Base-by-base conservation (phyloP, 208 protist genomes). In the Histomonas meleagridis region DNA sequence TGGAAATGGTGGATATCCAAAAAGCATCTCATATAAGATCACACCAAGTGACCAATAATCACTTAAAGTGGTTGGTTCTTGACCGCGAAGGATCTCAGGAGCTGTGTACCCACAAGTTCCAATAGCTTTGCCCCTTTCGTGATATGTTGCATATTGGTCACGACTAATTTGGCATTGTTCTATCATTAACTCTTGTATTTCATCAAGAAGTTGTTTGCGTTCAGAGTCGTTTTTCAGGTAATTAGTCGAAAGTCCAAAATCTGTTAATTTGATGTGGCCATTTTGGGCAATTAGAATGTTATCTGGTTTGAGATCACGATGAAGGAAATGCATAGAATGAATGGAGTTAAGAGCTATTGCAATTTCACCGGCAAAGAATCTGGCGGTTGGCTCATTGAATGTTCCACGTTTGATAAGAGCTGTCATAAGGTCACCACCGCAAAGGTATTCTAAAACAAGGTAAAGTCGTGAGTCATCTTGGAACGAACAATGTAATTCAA, bases 1-100 rank as follows among this genome's bases (percentile, higher is more conserved):
- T 38, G 93, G 92, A 53, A 96, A 96, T 49, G 95, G 95, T 18
- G 94, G 93, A 92, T 95, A 96, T 46, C 95, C 95, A 60, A 94
- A 91, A 0, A 96, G 62, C 86, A 94, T 95, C 90, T 96, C 95
- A 93, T 94, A 96, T 0, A 96, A 76, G 38, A 96, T 96, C 1
- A 94, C 93, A 91, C 95, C 95, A 0, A 96, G 40, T 46, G 93
- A 94, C 95, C 95, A 96, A 91, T 92, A 96, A 93, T 96, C 95
- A 35, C 92, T 65, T 10, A n/a, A 16, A 35, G 14, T 35, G 10
- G 49, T 46, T 28, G 49, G 32, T 16, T 48, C 12, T 91, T 91
- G 26, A 5, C 55, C 53, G 4, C 48, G 21, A 0, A 91, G 23
- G 3, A 91, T 53, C 23, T 91, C 86, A 38, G 55, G 49, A 18